Conservation (phyloP, 192 early-diverging fungal genomes). For the Dissophora globulifera region DNA sequence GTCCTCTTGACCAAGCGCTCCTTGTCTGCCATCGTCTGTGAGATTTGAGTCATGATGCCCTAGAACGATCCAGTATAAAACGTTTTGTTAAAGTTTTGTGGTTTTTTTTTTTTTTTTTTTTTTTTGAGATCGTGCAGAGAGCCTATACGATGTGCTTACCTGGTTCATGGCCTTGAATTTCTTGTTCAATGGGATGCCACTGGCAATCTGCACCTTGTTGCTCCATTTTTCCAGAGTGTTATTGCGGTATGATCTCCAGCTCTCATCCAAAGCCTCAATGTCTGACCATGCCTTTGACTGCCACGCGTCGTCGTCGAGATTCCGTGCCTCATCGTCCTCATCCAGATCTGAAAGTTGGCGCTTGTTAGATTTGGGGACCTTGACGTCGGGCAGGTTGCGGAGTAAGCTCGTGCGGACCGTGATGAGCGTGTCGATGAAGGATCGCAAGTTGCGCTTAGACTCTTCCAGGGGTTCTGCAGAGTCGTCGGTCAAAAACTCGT, state of each 20-base stretch:
- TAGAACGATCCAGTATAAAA: constrained; percentile 4
- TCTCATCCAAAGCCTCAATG: constrained; percentile 66
- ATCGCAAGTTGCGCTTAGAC: constrained; percentile 42
- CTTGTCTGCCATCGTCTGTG: constrained; percentile 73
- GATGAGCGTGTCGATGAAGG: constrained; percentile 53
- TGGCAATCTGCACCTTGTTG: constrained; percentile 82
- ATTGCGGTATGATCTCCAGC: constrained; percentile 84
- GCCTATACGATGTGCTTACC: no score
- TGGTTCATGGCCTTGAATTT: constrained; percentile 98
- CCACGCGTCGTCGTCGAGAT: constrained; percentile 60
- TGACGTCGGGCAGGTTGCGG: constrained; percentile 38
- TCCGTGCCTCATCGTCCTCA: constrained; percentile 53
- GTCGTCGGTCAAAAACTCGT: constrained; percentile 44
- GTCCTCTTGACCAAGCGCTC: constrained; percentile 89
- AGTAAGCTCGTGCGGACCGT: constrained; percentile 51
- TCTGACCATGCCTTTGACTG: constrained; percentile 67
- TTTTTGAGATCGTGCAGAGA: no score
- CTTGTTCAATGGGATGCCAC: constrained; percentile 77
- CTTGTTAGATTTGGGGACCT: constrained; percentile 40
- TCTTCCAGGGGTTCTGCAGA: constrained; percentile 39
- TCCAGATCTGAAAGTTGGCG: constrained; percentile 50
- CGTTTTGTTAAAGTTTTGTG: no score
- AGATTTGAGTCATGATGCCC: constrained; percentile 78
- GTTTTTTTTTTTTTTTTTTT: no score
- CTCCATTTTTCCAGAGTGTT: constrained; percentile 94